Conservation (phyloP, 169 alveolate species). For the Plasmodium fragile region DNA sequence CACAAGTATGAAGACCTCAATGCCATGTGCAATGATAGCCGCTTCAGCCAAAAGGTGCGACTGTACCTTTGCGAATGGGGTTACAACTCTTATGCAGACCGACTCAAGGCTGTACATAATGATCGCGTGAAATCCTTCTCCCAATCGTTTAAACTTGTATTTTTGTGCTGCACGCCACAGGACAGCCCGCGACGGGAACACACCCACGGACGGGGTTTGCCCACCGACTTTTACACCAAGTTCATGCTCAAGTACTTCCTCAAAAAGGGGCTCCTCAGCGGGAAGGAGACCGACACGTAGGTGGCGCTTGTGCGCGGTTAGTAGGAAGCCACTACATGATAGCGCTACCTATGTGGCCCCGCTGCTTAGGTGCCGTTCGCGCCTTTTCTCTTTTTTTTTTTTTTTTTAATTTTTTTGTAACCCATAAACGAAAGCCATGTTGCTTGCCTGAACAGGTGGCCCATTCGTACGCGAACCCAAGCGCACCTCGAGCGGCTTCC, state of each 20-base stretch:
- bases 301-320: too few relatives aligned
- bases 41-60: constrained; percentile 49
- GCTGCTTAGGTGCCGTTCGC: background rate
- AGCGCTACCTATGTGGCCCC: too few relatives aligned
- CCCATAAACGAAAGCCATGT: background rate
- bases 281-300: background rate
- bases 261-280: background rate
- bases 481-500: background rate
- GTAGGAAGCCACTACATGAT: too few relatives aligned
- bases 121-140: constrained; percentile 75
- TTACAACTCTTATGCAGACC: constrained; percentile 77
- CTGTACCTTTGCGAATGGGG: constrained; percentile 87
- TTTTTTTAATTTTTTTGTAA: background rate
- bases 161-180: constrained; percentile 46
- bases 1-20: constrained; percentile 68
- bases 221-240: constrained; percentile 44
- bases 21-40: constrained; percentile 13
- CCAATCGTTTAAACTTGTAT: constrained; percentile 24
- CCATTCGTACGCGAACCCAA: background rate
- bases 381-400: background rate
- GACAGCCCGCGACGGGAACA: constrained; percentile 39
- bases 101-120: constrained; percentile 77
- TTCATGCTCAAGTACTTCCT: constrained; percentile 37
- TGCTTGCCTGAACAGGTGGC: background rate
- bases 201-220: constrained; percentile 59